Base-by-base conservation (phyloP, 805 yeast genomes). In the Martiniozyma abietophila region DNA sequence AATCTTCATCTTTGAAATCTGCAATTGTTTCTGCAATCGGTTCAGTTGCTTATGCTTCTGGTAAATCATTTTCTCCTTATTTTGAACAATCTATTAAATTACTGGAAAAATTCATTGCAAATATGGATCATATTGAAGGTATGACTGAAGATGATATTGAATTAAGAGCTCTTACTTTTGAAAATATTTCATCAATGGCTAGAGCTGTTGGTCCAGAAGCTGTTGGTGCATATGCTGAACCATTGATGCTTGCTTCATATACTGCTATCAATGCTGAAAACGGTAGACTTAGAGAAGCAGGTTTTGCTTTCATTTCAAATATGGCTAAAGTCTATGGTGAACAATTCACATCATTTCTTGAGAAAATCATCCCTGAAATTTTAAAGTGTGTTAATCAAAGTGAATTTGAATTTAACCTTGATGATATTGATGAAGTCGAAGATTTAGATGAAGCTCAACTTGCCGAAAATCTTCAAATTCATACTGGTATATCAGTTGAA, bases 11-110 rank as follows among this genome's bases (percentile, higher is more conserved):
- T 11, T 66, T 82, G 53, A 80, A 76, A 57, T 64, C 82, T 31
- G 83, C 84, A 40, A 78, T 82, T 52, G 96, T 92, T 40, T 82
- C 95, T 35, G 96, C 96, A 25, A 83, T 92, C 56, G 97, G 97
- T 36, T 88, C 97, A 25, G 84, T 95, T 40, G 97, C 98, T 19
- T 86, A 80, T 54, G 95, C 97, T 38, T 76, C 95, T 28, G 96
- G 96, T 60, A 77, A 78, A 49, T 71, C 81, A 25, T 92, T 83
- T 61, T 65, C 71, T 40, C 96, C 97, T 40, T 92, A 71, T 65
- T 89, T 89, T 59, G 73, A 76, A 52, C 71, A 76, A 43, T 81
- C 96, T 33, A 75, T 89, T 47, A 76, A 78, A 55, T 73, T 71
- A 43, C 69, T 92, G 49, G 92, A 84, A 59, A 86, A 85, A 41